These are phyloP conservation scores for Paracoccidioides brasiliensis DNA, from an alignment of 2,329 filamentous ascomycete species.

Conservation along the genomic window DNA sequence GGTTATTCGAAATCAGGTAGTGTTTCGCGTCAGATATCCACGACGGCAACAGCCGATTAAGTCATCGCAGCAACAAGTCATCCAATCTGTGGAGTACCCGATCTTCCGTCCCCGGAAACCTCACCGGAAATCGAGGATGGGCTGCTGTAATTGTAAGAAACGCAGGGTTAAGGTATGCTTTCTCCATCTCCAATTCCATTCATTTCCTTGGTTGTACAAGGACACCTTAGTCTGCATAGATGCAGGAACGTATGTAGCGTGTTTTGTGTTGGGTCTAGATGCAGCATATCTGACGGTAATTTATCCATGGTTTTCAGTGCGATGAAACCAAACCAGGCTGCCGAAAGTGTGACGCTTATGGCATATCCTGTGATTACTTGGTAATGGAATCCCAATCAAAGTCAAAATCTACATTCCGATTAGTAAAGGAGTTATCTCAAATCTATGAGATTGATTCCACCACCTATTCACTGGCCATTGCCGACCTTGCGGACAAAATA, in stretches of 20 bases:
- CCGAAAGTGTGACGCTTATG: slow-evolving; percentile 20
- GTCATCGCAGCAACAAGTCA: background rate
- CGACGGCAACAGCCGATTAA: background rate
- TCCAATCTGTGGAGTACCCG: slow-evolving; percentile 4
- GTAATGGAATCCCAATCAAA: slow-evolving; percentile 2
- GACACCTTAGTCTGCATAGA: background rate
- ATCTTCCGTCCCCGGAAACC: slow-evolving; percentile 20
- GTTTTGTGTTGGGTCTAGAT: background rate
- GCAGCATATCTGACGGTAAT: background rate
- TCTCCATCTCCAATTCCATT: background rate
- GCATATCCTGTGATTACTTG: slow-evolving; percentile 20
- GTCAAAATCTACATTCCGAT: background rate
- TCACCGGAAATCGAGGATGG: slow-evolving; percentile 24
- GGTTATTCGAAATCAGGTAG: slow-evolving; percentile 11
- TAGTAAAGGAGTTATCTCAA: slow-evolving; percentile 7
- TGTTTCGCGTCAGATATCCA: slow-evolving; percentile 10
- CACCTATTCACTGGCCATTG: slow-evolving; percentile 4
- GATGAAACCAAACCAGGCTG: slow-evolving; percentile 24
- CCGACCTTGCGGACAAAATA: slow-evolving; percentile 10
- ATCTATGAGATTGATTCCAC: background rate
- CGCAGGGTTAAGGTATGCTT: slow-evolving; percentile 24
- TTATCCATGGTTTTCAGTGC: slow-evolving; percentile 14
- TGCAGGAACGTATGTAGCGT: background rate
- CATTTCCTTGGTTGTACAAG: background rate
- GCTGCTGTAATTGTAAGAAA: slow-evolving; percentile 24